Conservation (phyloP, 108 stramenopile genomes). For the Stephanodiscus triporus region DNA sequence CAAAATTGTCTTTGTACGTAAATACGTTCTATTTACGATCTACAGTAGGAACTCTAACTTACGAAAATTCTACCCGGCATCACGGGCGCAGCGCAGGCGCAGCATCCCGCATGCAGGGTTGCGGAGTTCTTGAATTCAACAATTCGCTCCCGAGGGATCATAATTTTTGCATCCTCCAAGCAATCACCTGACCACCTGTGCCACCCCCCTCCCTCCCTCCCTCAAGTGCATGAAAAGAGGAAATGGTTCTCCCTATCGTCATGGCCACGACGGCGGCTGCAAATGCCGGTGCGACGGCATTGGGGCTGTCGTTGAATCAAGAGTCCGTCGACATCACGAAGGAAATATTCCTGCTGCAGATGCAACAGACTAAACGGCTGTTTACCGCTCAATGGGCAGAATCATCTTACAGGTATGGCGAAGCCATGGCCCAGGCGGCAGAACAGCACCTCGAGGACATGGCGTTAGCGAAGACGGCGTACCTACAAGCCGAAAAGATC, state of each 20-base stretch:
- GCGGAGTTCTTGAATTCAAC: too few species aligned
- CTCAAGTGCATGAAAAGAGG: background rate
- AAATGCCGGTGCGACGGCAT: constrained; percentile 32
- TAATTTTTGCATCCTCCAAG: too few species aligned
- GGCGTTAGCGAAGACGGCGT: constrained; percentile 36
- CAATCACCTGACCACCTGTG: too few species aligned
- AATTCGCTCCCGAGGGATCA: too few species aligned
- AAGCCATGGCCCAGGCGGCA: constrained; percentile 35
- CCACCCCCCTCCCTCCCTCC: too few species aligned
- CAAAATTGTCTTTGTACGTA: too few species aligned
- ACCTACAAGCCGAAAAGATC: constrained; percentile 40
- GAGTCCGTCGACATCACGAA: constrained; percentile 36
- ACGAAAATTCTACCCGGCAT: too few species aligned
- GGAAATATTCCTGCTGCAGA: constrained; percentile 44
- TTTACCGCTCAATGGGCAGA: constrained; percentile 50
- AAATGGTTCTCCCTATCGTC: constrained; percentile 11
- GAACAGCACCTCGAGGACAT: constrained; percentile 41
- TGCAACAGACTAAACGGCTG: constrained; percentile 47
- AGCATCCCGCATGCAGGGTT: too few species aligned
- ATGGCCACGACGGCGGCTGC: constrained; percentile 28
- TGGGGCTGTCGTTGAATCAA: constrained; percentile 33
- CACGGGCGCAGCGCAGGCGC: too few species aligned
- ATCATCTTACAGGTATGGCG: constrained; percentile 33
- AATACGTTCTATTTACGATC: too few species aligned
- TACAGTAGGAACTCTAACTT: too few species aligned